Percentiles rank a stretch among this genome's conserved stretches.
These are phyloP conservation scores for Entomortierella chlamydospora DNA, from an alignment of 192 early-diverging fungal genomes.

Conservation along the genomic window DNA sequence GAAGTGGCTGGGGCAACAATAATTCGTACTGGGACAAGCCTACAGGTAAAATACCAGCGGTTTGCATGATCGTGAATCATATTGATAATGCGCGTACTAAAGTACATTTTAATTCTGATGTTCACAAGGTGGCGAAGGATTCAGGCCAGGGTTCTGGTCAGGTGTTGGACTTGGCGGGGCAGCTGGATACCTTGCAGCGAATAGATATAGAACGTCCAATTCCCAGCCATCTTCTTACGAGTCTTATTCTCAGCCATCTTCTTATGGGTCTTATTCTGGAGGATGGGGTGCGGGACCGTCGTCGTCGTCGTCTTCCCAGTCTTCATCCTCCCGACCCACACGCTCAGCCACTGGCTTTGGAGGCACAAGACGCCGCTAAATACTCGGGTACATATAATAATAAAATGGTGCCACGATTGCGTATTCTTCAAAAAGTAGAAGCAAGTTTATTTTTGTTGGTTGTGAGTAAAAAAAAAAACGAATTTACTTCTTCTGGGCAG, in stretches of 20 bases:
- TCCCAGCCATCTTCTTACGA: not conserved
- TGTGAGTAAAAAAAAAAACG: constrained; percentile 5
- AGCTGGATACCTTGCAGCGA: constrained; percentile 29
- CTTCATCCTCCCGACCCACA: constrained; percentile 24
- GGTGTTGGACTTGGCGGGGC: constrained; percentile 48
- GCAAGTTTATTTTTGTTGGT: constrained; percentile 15
- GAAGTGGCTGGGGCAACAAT: constrained; percentile 27
- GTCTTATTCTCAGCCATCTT: not conserved
- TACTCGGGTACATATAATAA: not conserved
- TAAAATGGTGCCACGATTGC: not conserved
- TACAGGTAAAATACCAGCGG: constrained; percentile 6
- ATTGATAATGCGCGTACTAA: too few relatives aligned
- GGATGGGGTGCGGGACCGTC: constrained; percentile 18
- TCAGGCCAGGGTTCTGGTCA: constrained; percentile 53
- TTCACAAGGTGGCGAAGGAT: constrained; percentile 10
- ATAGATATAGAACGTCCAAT: constrained; percentile 9
- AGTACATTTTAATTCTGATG: not conserved
- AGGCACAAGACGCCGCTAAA: constrained; percentile 42
- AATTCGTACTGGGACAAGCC: constrained; percentile 18
- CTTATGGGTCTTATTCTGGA: constrained; percentile 22
- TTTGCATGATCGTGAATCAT: too few relatives aligned
- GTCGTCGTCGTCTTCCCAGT: constrained; percentile 12
- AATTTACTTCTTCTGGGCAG: constrained; percentile 54
- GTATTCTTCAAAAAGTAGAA: not conserved
- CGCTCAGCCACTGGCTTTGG: constrained; percentile 45